phyloP scores from a whole-genome alignment of 805 yeast genomes.

The Zygoascus flipseniorum region DNA sequence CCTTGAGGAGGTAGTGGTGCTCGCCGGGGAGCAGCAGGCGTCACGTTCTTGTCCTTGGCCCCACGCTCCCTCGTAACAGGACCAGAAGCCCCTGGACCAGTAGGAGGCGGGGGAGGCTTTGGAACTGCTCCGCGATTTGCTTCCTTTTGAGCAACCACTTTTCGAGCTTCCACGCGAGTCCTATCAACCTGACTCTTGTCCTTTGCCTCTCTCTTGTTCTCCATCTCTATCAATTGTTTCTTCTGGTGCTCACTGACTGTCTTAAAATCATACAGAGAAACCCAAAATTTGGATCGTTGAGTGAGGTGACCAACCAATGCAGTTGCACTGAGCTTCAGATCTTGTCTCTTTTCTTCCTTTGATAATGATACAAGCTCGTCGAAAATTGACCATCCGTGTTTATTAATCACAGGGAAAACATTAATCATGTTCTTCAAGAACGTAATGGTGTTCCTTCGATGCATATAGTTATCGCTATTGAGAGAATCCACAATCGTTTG shows the following conservation, averaged over 20 bases:
- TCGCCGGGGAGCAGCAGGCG: background rate
- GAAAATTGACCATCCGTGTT: conserved; percentile 50
- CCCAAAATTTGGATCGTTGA: conserved; percentile 20
- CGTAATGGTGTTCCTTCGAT: conserved; percentile 70
- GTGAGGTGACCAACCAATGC: conserved; percentile 24
- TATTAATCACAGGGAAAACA: conserved; percentile 59
- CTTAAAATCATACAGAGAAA: conserved; percentile 20
- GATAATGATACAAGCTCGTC: conserved; percentile 41
- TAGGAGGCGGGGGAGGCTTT: background rate
- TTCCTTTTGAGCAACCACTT: background rate
- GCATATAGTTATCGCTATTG: conserved; percentile 48
- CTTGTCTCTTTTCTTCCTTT: conserved; percentile 59
- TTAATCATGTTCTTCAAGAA: conserved; percentile 58
- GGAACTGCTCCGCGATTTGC: background rate
- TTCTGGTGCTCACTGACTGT: conserved; percentile 19
- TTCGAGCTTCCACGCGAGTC: background rate
- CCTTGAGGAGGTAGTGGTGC: background rate
- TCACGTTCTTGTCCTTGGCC: background rate
- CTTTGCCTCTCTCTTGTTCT: background rate
- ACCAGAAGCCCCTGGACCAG: conserved; percentile 2
- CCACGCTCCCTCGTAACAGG: background rate
- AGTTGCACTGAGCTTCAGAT: conserved; percentile 64
- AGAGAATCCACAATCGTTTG: conserved; percentile 38
- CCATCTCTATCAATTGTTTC: conserved; percentile 15
- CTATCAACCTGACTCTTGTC: background rate